Percentiles rank a stretch among this genome's conserved stretches.
Conservation (phyloP, 345 rosid species). For the Populus deltoides region DNA sequence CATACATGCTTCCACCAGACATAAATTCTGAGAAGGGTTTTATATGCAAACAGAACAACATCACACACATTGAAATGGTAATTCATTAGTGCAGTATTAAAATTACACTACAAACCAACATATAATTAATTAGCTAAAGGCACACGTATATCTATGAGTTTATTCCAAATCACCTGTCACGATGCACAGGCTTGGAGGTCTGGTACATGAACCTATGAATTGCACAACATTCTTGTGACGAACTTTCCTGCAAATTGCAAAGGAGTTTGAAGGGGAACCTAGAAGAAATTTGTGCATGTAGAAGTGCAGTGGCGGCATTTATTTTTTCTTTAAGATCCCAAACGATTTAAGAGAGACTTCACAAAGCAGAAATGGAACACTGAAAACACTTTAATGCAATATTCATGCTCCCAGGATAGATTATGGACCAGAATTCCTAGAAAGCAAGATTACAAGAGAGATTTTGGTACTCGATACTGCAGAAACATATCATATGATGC, state of each 20-base stretch:
- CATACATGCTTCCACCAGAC: slow-evolving; percentile 67
- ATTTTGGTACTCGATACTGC: neutral
- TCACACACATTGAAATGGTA: neutral
- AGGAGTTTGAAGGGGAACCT: neutral
- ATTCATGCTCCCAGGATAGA: neutral
- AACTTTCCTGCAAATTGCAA: slow-evolving; percentile 44
- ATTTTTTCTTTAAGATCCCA: neutral
- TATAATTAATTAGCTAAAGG: neutral
- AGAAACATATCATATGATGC: neutral
- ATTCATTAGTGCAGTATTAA: neutral
- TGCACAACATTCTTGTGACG: slow-evolving; percentile 59
- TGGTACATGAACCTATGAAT: slow-evolving; percentile 62
- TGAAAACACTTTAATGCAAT: neutral
- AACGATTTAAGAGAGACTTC: neutral
- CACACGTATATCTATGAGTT: neutral
- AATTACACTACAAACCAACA: neutral
- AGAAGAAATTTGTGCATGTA: neutral
- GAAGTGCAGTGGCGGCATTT: neutral
- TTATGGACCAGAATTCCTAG: neutral
- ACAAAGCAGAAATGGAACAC: neutral
- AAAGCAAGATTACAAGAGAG: neutral
- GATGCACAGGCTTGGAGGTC: slow-evolving; percentile 53
- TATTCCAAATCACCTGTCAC: slow-evolving; percentile 48
- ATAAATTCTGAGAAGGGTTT: slow-evolving; percentile 49
- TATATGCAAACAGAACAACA: neutral